phyloP scores from a whole-genome alignment of 78 protist genomes.

The Mantamonas sphyraenae region DNA sequence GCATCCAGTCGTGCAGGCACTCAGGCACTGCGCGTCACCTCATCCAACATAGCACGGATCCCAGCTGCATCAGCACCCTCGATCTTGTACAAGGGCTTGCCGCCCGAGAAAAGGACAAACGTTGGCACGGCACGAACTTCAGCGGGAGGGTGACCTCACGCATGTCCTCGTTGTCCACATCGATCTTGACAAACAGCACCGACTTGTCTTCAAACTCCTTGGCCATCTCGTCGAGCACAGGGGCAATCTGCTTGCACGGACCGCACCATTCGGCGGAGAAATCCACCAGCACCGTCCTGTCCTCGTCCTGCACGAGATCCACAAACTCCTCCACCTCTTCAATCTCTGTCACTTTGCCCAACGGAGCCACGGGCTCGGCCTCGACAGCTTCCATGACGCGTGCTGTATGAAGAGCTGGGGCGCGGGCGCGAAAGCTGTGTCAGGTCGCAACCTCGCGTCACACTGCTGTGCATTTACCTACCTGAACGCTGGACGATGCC shows the following conservation, averaged over 20 bases:
- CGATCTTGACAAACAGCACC: conserved; percentile 36
- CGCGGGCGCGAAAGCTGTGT: no score
- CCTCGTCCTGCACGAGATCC: not conserved
- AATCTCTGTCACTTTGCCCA: no score
- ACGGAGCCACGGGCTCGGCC: no score
- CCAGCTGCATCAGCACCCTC: conserved; percentile 18
- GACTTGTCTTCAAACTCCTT: not conserved
- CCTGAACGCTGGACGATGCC: no score
- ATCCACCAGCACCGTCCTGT: conserved; percentile 31
- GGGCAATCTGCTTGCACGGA: conserved; percentile 51
- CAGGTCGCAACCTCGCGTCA: no score
- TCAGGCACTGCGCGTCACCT: no score
- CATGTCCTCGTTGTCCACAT: conserved; percentile 56
- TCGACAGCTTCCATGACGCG: no score
- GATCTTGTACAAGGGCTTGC: not conserved
- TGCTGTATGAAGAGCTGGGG: no score
- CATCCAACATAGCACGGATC: no score
- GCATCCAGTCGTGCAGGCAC: no score
- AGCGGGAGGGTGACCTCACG: not conserved
- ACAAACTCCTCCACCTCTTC: no score
- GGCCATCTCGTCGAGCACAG: conserved; percentile 19
- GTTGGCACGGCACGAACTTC: conserved; percentile 23
- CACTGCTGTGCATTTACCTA: no score
- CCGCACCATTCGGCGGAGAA: conserved; percentile 60
- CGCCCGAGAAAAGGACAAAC: not conserved